These are phyloP conservation scores for Hypoxylon sp. DNA, from an alignment of 2,329 filamentous ascomycete genomes.

Conservation along the genomic window DNA sequence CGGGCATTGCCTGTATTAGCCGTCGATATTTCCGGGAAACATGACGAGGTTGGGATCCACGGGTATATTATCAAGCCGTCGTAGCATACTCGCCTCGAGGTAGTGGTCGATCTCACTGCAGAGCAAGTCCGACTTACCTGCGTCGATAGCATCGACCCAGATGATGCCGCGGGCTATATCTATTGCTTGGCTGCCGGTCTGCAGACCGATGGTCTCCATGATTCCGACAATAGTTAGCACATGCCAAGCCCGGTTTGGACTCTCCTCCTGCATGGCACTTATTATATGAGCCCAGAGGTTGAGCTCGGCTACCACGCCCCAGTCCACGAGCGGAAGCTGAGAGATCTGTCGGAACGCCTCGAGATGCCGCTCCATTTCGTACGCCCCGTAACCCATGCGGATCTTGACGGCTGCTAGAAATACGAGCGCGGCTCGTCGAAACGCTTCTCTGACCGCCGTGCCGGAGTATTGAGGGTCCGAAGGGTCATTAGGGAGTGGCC, in stretches of 20 bases:
- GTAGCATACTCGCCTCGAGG: slow-evolving; percentile 20
- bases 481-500: slow-evolving; percentile 42
- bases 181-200: slow-evolving; percentile 41
- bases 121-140: slow-evolving; percentile 42
- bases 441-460: slow-evolving; percentile 48
- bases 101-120: slow-evolving; percentile 44
- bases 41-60: slow-evolving; percentile 12
- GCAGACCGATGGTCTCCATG: slow-evolving; percentile 44
- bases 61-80: background rate
- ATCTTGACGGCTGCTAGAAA: slow-evolving; percentile 48
- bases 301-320: slow-evolving; percentile 49
- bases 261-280: slow-evolving; percentile 46
- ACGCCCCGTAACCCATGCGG: slow-evolving; percentile 42
- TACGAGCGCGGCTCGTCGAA: slow-evolving; percentile 47
- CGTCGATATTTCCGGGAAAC: background rate
- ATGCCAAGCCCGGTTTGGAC: slow-evolving; percentile 44
- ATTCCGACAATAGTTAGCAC: slow-evolving; percentile 46
- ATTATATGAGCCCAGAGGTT: slow-evolving; percentile 50
- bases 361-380: slow-evolving; percentile 45
- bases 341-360: slow-evolving; percentile 50
- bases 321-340: slow-evolving; percentile 46
- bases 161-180: slow-evolving; percentile 47
- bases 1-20: background rate
- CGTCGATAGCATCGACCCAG: slow-evolving; percentile 47
- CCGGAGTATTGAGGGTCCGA: slow-evolving; percentile 40